Conservation (phyloP, 2,329 filamentous ascomycete genomes). For the Fusarium caatingaense region DNA sequence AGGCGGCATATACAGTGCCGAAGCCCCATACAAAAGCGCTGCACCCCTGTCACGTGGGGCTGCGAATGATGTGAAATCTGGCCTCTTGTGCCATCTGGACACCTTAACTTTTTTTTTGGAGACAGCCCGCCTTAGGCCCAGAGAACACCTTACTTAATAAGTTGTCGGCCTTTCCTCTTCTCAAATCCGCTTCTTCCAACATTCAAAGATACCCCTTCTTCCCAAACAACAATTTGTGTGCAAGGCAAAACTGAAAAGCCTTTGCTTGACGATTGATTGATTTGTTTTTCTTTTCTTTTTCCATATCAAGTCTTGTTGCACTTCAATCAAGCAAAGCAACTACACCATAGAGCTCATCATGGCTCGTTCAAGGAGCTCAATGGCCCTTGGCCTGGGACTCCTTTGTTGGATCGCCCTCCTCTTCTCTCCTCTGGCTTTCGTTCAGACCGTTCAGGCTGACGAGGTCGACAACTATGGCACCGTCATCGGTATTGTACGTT, state of each 20-base stretch:
- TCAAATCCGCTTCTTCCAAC: slow-evolving; percentile 46
- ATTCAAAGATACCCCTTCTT: slow-evolving; percentile 49
- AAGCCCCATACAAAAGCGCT: background rate
- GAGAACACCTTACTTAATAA: slow-evolving; percentile 51
- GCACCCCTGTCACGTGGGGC: slow-evolving; percentile 52
- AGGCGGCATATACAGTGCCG: slow-evolving; percentile 40
- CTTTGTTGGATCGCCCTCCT: slow-evolving; percentile 92
- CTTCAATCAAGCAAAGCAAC: slow-evolving; percentile 35
- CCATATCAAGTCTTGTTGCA: slow-evolving; percentile 38
- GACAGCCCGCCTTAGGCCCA: slow-evolving; percentile 9
- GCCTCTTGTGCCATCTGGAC: slow-evolving; percentile 61
- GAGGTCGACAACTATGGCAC: slow-evolving; percentile 84
- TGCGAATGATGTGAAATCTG: slow-evolving; percentile 57
- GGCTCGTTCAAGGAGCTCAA: slow-evolving; percentile 72
- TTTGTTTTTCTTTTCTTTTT: slow-evolving; percentile 40
- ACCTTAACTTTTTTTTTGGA: slow-evolving; percentile 56
- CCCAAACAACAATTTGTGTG: slow-evolving; percentile 45
- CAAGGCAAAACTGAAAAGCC: slow-evolving; percentile 43
- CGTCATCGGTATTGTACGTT: slow-evolving; percentile 87
- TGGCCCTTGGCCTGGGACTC: slow-evolving; percentile 86
- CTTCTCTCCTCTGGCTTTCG: slow-evolving; percentile 86
- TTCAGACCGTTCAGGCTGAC: slow-evolving; percentile 79
- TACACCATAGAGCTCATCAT: slow-evolving; percentile 51
- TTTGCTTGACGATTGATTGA: slow-evolving; percentile 41
- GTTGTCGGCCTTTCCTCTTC: slow-evolving; percentile 47